Evolutionary conservation across 2,329 filamentous ascomycete genomes (phyloP), one percentile per base, ranked within the genome.

Genomic region (Sphaerulina musiva): DNA sequence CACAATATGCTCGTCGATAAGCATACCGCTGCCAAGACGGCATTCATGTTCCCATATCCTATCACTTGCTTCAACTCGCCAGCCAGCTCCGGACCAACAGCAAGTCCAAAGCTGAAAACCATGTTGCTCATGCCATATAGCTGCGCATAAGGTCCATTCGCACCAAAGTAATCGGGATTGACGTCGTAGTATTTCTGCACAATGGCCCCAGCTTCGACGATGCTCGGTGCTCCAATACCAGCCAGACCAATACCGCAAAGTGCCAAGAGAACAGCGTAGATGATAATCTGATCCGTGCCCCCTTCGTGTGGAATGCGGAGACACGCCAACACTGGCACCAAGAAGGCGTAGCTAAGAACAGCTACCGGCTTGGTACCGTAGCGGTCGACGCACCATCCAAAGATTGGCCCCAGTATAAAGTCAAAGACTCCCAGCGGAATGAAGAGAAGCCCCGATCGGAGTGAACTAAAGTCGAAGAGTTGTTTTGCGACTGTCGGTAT

Each of bases 71-170:
- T 78, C 59, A 83, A 60, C 8, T 63, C 64, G 0, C 82, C 82
- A 6, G 76, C 78, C 47, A 81, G 66, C 11, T 84, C 64, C 0
- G 83, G 83, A 0, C 84, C 84, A 5, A 84, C 50, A 0, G 81
- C 78, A 48, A 85, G 68, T 0, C 84, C 83, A 0, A 73, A 69
- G 55, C 78, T 79, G 66, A 83, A 85, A 0, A 81, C 75, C 73
- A 85, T 77, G n/a, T 77, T 81, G 61, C 81, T 83, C 55, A 86
- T 70, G 2, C 80, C 82, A 64, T 85, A 86, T 0, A 85, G 72
- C 67, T 86, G 83, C 1, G 82, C 82, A 63, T 84, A 84, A 0
- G 82, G 82, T 0, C 79, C 79, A 4, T 78, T 72, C 1, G 72
- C 68, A 0, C 80, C 78, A 59, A 84, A 84, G 48, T 80, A 71